Conservation (phyloP, 768 basidiomycete genomes). For the Naganishia vaughanmartiniae region DNA sequence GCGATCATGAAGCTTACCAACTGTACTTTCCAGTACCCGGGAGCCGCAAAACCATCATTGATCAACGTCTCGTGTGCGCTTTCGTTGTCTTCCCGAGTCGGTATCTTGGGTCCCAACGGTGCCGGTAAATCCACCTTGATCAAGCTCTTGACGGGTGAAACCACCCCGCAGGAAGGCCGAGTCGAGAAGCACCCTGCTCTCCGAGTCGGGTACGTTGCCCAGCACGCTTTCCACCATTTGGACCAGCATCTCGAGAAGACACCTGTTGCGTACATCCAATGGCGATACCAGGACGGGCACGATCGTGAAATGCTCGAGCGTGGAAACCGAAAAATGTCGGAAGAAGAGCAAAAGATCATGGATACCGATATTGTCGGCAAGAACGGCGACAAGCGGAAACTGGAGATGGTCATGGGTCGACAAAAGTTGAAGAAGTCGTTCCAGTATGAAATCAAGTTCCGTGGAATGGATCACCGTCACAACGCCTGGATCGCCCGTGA, state of each 20-base stretch:
- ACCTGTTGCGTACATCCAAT: constrained; percentile 85
- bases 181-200: constrained; percentile 92
- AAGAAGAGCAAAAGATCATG: constrained; percentile 73
- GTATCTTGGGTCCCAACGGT: constrained; percentile 87
- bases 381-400: constrained; percentile 82
- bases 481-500: constrained; percentile 93
- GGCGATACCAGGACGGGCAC: constrained; percentile 98
- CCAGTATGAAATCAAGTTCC: constrained; percentile 73
- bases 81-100: constrained; percentile 90
- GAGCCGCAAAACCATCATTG: constrained; percentile 72
- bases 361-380: constrained; percentile 86
- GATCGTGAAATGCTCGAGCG: constrained; percentile 93
- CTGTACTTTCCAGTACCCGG: constrained; percentile 94
- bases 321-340: constrained; percentile 81
- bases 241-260: constrained; percentile 91
- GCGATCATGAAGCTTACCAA: constrained; percentile 88
- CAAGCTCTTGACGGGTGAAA: constrained; percentile 91
- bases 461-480: constrained; percentile 56
- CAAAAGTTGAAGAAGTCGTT: constrained; percentile 95
- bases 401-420: constrained; percentile 91
- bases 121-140: constrained; percentile 95
- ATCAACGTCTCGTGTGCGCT: constrained; percentile 85
- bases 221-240: constrained; percentile 96
- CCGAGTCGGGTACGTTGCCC: constrained; percentile 93
- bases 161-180: constrained; percentile 80